Percentiles rank a stretch among this genome's conserved stretches.
These are phyloP conservation scores for Drechslerella coelobrocha DNA, from an alignment of 2,329 filamentous ascomycete genomes.

Conservation along the genomic window DNA sequence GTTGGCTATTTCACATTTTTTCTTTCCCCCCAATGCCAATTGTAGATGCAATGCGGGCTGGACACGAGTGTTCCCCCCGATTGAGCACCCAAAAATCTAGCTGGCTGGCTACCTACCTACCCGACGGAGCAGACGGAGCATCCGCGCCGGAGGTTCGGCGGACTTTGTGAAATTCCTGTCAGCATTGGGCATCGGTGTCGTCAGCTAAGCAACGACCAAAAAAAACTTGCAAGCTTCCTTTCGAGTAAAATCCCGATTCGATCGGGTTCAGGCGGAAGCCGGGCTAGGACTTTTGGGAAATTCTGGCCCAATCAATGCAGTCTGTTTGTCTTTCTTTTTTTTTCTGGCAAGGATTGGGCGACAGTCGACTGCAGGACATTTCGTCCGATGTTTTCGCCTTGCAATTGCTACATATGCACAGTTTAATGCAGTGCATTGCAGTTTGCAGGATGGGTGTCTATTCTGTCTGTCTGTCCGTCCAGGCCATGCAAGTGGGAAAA, in stretches of 20 bases:
- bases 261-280: conserved; percentile 13
- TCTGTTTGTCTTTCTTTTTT: conserved; percentile 1
- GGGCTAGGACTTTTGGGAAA: no score
- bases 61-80: no score
- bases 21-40: no score
- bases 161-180: background rate
- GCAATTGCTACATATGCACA: no score
- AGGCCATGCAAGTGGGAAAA: no score
- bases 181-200: no score
- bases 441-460: conserved; percentile 5
- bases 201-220: background rate
- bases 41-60: background rate
- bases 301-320: no score
- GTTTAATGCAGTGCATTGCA: conserved; percentile 6
- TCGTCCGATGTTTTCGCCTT: conserved; percentile 50
- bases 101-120: no score
- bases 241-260: background rate
- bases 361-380: conserved; percentile 26
- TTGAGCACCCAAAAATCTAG: no score
- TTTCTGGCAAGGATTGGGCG: no score
- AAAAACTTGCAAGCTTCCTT: background rate
- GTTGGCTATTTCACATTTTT: no score
- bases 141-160: background rate
- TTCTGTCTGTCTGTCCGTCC: no score
- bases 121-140: background rate